Conservation (phyloP, 371 early-diverging fungal genomes). For the Batkoa obscura region DNA sequence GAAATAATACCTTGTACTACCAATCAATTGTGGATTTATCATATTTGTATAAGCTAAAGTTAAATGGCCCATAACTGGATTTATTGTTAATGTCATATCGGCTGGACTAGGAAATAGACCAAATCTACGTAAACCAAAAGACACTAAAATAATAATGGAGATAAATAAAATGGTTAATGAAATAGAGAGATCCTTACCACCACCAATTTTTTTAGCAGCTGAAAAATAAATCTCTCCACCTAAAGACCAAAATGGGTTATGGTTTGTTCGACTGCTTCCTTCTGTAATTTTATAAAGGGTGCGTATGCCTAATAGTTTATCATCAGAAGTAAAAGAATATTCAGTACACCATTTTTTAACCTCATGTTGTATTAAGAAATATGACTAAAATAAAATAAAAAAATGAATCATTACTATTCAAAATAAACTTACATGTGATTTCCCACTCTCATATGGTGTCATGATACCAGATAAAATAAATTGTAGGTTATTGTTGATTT, state of each 20-base stretch:
- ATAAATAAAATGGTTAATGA: not conserved
- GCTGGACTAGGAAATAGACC: constrained; percentile 28
- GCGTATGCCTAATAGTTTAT: constrained; percentile 54
- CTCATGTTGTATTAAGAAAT: constrained; percentile 53
- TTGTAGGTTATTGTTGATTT: constrained; percentile 34
- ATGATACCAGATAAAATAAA: constrained; percentile 52
- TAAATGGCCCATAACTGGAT: constrained; percentile 78
- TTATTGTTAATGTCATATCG: constrained; percentile 40
- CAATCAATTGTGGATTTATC: constrained; percentile 37
- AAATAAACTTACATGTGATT: constrained; percentile 26
- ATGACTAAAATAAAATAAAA: constrained; percentile 20
- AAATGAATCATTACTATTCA: constrained; percentile 20
- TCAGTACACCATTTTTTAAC: constrained; percentile 56
- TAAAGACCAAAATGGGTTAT: constrained; percentile 22
- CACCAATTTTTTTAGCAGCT: constrained; percentile 66
- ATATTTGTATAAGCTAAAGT: constrained; percentile 61
- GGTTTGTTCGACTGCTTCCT: not conserved
- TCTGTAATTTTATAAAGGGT: constrained; percentile 46
- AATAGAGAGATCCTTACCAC: constrained; percentile 29
- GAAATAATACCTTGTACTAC: constrained; percentile 68
- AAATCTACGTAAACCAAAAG: constrained; percentile 47
- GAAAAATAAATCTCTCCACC: constrained; percentile 75
- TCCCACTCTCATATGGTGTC: constrained; percentile 19
- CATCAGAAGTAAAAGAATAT: constrained; percentile 49
- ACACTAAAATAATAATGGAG: constrained; percentile 16